Evolutionary conservation across 1,139 yeast genomes (phyloP).

Genomic region (Scheffersomyces cryptocercus): DNA sequence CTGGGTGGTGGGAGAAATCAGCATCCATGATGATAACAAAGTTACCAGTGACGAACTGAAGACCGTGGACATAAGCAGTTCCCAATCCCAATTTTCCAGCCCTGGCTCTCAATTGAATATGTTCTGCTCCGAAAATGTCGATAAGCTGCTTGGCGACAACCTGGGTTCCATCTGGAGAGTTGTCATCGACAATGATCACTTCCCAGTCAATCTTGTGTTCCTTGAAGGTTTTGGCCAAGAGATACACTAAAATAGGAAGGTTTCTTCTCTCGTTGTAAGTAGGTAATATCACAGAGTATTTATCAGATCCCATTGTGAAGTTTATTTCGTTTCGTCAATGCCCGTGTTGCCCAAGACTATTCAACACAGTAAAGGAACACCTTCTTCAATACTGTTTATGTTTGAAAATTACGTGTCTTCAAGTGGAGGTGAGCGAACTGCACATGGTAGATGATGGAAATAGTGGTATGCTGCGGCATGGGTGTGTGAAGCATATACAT

Average conservation of each 20-base stretch:
- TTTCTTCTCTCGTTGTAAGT: conserved; percentile 74
- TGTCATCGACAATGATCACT: conserved; percentile 76
- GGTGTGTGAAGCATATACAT: no score
- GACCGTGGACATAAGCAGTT: conserved; percentile 81
- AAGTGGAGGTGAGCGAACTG: no score
- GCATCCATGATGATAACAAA: conserved; percentile 86
- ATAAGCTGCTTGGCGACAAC: conserved; percentile 68
- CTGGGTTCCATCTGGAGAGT: conserved; percentile 83
- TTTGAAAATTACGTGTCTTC: no score
- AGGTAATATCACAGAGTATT: conserved; percentile 76
- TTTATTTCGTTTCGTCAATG: background rate
- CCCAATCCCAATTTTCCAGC: conserved; percentile 82
- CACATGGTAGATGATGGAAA: no score
- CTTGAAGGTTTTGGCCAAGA: conserved; percentile 69
- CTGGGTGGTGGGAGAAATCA: conserved; percentile 81
- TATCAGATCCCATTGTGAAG: conserved; percentile 33
- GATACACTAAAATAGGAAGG: conserved; percentile 72
- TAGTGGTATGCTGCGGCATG: no score
- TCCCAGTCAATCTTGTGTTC: conserved; percentile 71
- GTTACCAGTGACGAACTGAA: conserved; percentile 71
- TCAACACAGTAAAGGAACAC: no score
- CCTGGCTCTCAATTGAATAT: conserved; percentile 68
- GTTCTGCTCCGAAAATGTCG: conserved; percentile 61
- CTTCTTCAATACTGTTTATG: no score
- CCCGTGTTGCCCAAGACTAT: no score